These are phyloP conservation scores for Myrica gale DNA, from an alignment of 306 rosid species.

Conservation along the genomic window DNA sequence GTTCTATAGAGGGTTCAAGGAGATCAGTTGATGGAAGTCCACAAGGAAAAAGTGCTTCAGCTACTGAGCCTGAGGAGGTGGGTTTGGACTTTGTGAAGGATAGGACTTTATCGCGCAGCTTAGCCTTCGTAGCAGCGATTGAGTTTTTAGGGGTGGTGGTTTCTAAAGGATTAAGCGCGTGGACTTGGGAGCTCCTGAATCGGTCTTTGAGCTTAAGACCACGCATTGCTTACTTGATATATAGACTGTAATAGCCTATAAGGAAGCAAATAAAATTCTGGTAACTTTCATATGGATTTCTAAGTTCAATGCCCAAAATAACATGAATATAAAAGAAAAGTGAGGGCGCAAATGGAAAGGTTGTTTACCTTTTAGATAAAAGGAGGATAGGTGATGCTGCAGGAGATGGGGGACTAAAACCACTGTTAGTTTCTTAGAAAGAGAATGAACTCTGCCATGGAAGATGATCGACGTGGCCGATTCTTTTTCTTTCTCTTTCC, in stretches of 20 bases:
- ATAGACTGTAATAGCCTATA: slow-evolving; percentile 5
- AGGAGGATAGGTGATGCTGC: neutral
- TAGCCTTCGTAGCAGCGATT: slow-evolving; percentile 31
- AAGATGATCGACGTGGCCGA: too few species aligned
- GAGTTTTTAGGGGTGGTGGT: slow-evolving; percentile 33
- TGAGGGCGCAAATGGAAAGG: slow-evolving; percentile 6
- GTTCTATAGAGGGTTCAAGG: slow-evolving; percentile 66
- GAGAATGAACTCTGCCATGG: too few species aligned
- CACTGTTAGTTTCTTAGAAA: neutral
- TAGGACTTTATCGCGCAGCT: slow-evolving; percentile 41
- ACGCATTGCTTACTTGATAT: slow-evolving; percentile 45
- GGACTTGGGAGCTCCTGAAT: slow-evolving; percentile 69
- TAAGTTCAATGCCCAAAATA: neutral
- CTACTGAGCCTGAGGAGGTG: slow-evolving; percentile 36
- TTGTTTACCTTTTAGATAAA: slow-evolving; percentile 17
- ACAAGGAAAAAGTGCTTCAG: slow-evolving; percentile 42
- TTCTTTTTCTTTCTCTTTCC: neutral
- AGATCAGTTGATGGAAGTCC: slow-evolving; percentile 57
- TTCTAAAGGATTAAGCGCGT: slow-evolving; percentile 61
- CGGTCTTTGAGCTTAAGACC: slow-evolving; percentile 59
- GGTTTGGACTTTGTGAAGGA: slow-evolving; percentile 54
- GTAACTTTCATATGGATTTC: neutral
- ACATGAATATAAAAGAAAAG: neutral
- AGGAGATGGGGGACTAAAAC: neutral
- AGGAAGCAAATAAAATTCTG: neutral